Conservation (phyloP, 352 stramenopile species). For the Phytopythium montanum region DNA sequence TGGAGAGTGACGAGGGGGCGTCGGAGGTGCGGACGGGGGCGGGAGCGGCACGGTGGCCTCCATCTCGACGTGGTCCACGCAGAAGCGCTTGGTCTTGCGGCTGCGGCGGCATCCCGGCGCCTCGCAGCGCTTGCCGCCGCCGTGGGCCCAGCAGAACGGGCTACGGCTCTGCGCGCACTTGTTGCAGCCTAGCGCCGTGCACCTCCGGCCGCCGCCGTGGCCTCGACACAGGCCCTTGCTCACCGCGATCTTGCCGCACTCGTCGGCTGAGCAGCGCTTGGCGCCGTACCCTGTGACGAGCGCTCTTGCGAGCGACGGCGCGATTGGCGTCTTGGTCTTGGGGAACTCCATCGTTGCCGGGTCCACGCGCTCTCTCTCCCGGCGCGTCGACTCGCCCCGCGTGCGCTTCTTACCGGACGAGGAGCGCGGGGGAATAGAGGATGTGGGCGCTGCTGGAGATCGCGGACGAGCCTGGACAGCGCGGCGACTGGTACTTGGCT, state of each 20-base stretch:
- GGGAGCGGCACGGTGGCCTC: constrained; percentile 34
- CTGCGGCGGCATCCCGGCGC: constrained; percentile 58
- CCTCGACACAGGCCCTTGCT: constrained; percentile 67
- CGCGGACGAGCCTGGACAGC: neutral
- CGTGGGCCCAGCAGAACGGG: constrained; percentile 71
- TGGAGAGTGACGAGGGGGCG: neutral
- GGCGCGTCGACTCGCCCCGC: constrained; percentile 15
- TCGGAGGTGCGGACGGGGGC: neutral
- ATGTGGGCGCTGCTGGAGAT: constrained; percentile 9
- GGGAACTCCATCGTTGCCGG: constrained; percentile 4
- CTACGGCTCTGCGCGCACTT: constrained; percentile 77
- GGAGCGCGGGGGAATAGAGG: neutral
- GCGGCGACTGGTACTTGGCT: neutral
- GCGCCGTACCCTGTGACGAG: constrained; percentile 49
- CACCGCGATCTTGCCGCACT: constrained; percentile 72
- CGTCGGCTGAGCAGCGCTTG: constrained; percentile 63
- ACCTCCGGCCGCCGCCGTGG: constrained; percentile 67
- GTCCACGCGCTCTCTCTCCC: constrained; percentile 14
- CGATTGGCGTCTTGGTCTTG: constrained; percentile 27
- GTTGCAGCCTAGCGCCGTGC: constrained; percentile 55
- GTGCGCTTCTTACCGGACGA: constrained; percentile 41
- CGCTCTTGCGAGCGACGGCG: constrained; percentile 33
- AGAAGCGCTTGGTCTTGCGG: constrained; percentile 75
- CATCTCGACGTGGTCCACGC: constrained; percentile 74
- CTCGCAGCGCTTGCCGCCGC: constrained; percentile 71